Percentiles rank a stretch among this genome's conserved stretches.
These are phyloP conservation scores for Saturnispora diversa DNA, from an alignment of 805 yeast genomes.

Conservation along the genomic window DNA sequence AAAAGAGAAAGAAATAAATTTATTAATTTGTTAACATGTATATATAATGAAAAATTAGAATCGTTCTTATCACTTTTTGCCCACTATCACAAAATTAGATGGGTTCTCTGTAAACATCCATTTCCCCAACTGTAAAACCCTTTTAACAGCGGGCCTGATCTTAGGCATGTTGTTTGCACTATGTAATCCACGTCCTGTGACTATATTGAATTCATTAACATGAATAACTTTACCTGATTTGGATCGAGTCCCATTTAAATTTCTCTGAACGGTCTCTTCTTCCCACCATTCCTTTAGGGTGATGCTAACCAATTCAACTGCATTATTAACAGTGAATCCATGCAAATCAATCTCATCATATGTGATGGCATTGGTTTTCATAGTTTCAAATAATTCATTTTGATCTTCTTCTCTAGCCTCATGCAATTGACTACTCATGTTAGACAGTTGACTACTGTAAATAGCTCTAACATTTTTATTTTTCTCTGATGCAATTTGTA, in stretches of 20 bases:
- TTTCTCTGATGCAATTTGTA: neutral
- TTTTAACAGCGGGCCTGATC: constrained; percentile 37
- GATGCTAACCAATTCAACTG: constrained; percentile 31
- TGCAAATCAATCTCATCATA: constrained; percentile 47
- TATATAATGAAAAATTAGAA: neutral
- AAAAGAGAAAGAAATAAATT: constrained; percentile 23
- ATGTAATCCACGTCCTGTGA: constrained; percentile 70
- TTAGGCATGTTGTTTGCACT: constrained; percentile 49
- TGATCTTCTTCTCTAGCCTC: constrained; percentile 11
- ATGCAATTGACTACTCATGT: constrained; percentile 8
- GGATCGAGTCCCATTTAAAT: constrained; percentile 32
- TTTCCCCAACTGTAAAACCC: constrained; percentile 29
- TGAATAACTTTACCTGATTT: constrained; percentile 30
- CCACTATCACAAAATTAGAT: constrained; percentile 37
- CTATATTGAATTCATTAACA: constrained; percentile 37
- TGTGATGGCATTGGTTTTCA: constrained; percentile 13
- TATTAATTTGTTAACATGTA: constrained; percentile 1
- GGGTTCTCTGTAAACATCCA: constrained; percentile 42
- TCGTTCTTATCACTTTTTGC: constrained; percentile 25
- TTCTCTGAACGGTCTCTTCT: constrained; percentile 41
- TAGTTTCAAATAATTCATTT: constrained; percentile 6
- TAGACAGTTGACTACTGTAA: neutral
- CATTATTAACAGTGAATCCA: constrained; percentile 40
- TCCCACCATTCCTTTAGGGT: constrained; percentile 56
- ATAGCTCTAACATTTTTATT: constrained; percentile 3